A percentile compares a stretch with the other conserved stretches of the same genome.
These are phyloP conservation scores for Quercus tomentella DNA, from an alignment of 331 rosid species.

Conservation along the genomic window DNA sequence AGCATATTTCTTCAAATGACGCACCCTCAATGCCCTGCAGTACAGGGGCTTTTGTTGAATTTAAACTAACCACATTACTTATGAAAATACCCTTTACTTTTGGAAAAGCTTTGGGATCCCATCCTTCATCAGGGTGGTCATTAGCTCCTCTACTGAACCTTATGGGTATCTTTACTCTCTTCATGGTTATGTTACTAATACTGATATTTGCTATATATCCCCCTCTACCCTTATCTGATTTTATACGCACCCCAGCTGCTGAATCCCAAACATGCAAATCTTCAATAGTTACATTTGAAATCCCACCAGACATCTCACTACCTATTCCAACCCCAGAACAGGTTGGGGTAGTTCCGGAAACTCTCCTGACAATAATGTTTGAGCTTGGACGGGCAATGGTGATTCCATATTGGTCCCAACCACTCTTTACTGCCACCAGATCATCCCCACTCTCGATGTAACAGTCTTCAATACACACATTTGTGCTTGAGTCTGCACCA, in stretches of 20 bases:
- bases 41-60: conserved; percentile 76
- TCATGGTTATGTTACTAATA: conserved; percentile 58
- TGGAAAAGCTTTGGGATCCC: conserved; percentile 92
- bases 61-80: conserved; percentile 59
- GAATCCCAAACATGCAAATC: conserved; percentile 86
- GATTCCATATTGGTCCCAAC: conserved; percentile 98
- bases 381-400: conserved; percentile 63
- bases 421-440: conserved; percentile 91
- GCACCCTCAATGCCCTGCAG: conserved; percentile 67
- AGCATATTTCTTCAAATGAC: conserved; percentile 66
- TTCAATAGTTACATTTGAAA: conserved; percentile 68
- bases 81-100: conserved; percentile 54
- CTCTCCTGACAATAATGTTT: conserved; percentile 75
- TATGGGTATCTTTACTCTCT: conserved; percentile 82
- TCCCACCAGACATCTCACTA: conserved; percentile 97
- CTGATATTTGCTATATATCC: conserved; percentile 70
- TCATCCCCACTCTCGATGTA: conserved; percentile 98
- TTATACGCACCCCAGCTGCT: conserved; percentile 82
- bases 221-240: conserved; percentile 86
- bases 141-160: conserved; percentile 85
- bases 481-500: conserved; percentile 70
- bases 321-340: conserved; percentile 98
- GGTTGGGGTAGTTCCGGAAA: conserved; percentile 92
- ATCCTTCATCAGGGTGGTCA: conserved; percentile 88
- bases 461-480: conserved; percentile 88